Evolutionary conservation across 495 filamentous ascomycete genomes (phyloP).

Genomic region (Mycothermus thermophilus): DNA sequence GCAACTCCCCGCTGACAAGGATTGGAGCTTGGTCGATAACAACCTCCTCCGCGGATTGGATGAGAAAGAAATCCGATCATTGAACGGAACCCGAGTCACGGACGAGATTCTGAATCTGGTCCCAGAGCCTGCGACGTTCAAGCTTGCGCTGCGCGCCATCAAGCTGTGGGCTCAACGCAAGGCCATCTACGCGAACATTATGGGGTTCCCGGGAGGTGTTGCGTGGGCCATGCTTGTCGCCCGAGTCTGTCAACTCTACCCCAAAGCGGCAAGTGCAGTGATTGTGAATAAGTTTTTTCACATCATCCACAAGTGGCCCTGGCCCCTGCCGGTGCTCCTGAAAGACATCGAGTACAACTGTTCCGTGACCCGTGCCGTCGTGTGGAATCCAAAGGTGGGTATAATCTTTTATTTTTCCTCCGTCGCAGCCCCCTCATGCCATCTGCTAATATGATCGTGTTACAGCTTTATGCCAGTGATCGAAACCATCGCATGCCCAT

Average conservation of each 20-base stretch:
- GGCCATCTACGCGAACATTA: conserved; percentile 87
- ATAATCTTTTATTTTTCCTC: background rate
- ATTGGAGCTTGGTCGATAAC: conserved; percentile 58
- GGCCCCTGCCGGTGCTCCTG: conserved; percentile 81
- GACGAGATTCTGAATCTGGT: conserved; percentile 82
- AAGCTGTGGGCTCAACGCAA: conserved; percentile 93
- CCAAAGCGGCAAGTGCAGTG: conserved; percentile 71
- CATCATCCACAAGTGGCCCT: conserved; percentile 81
- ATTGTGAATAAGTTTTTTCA: conserved; percentile 87
- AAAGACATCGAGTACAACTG: conserved; percentile 79
- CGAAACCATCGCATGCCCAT: conserved; percentile 86
- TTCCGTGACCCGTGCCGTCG: conserved; percentile 49
- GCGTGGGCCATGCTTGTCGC: conserved; percentile 97
- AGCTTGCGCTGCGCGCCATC: conserved; percentile 73
- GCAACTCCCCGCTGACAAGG: conserved; percentile 55
- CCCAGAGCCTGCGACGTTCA: conserved; percentile 77
- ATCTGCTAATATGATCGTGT: conserved; percentile 15
- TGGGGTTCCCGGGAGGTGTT: conserved; percentile 91
- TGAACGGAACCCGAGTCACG: conserved; percentile 88
- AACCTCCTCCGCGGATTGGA: conserved; percentile 73
- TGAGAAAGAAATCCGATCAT: conserved; percentile 68
- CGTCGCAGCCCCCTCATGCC: conserved; percentile 13
- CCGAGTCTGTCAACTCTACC: conserved; percentile 92
- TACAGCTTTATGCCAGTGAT: conserved; percentile 71
- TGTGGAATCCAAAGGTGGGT: conserved; percentile 87